Percentiles rank a stretch among this genome's conserved stretches.
Evolutionary conservation across 805 yeast genomes (phyloP).

Genomic region (Kurtzmaniella fragi): DNA sequence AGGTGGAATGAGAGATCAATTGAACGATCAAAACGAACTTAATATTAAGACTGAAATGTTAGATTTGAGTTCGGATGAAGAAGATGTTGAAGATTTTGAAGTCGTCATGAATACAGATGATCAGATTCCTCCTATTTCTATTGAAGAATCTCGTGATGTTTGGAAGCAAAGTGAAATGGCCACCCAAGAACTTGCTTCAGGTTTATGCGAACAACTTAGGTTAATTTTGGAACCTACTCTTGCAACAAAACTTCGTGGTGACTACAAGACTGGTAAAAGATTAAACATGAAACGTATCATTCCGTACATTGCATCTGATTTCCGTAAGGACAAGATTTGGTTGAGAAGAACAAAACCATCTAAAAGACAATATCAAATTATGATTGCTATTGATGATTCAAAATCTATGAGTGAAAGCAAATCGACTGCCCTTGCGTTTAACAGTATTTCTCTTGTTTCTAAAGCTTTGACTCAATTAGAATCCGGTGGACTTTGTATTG

Average conservation of each 20-base stretch:
- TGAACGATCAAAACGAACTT: conserved; percentile 9
- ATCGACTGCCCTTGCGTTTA: conserved; percentile 87
- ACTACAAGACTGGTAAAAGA: conserved; percentile 94
- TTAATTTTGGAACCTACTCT: conserved; percentile 91
- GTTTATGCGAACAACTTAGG: conserved; percentile 87
- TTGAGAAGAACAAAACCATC: conserved; percentile 95
- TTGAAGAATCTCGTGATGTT: conserved; percentile 65
- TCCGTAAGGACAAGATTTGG: conserved; percentile 98
- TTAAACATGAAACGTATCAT: conserved; percentile 96
- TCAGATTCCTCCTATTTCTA: conserved; percentile 39
- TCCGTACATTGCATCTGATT: conserved; percentile 95
- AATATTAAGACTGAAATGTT: conserved; percentile 40
- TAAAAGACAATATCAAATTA: conserved; percentile 93
- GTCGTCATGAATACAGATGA: conserved; percentile 14
- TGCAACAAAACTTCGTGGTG: conserved; percentile 94
- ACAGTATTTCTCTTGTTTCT: conserved; percentile 88
- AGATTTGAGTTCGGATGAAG: conserved; percentile 8
- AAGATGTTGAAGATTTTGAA: conserved; percentile 14
- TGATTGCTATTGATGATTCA: conserved; percentile 97
- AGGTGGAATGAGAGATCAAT: background rate
- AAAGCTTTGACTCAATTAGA: conserved; percentile 92
- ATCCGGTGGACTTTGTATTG: conserved; percentile 87
- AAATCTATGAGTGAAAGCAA: conserved; percentile 95
- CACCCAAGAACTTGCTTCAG: conserved; percentile 84
- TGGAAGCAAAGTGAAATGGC: conserved; percentile 83